Evolutionary conservation across 2,329 filamentous ascomycete genomes (phyloP).

Genomic region (Raffaelea albimanens): DNA sequence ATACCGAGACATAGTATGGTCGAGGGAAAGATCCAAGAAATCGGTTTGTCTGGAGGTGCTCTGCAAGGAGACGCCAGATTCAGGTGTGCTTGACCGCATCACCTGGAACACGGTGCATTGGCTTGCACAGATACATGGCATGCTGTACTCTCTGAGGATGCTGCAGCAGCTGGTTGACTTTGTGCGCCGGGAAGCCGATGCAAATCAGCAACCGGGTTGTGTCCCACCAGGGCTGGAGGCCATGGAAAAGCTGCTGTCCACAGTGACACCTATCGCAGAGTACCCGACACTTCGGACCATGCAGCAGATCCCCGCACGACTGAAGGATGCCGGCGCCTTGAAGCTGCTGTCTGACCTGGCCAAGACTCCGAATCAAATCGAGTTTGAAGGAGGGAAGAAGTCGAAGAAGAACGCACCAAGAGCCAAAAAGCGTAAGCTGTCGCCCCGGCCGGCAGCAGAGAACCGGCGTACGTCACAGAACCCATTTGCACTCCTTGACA

Average conservation of each 20-base stretch:
- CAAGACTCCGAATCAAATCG: slow-evolving; percentile 1
- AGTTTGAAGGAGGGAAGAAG: slow-evolving; percentile 3
- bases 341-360: slow-evolving; percentile 5
- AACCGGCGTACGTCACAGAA: slow-evolving; percentile 2
- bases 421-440: slow-evolving; percentile 8
- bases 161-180: slow-evolving; percentile 37
- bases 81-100: slow-evolving; percentile 21
- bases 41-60: slow-evolving; percentile 22
- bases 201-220: no score
- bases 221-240: neutral
- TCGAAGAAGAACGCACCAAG: slow-evolving; percentile 1
- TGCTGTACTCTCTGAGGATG: slow-evolving; percentile 52
- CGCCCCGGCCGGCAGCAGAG: neutral
- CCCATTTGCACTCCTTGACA: slow-evolving; percentile 9
- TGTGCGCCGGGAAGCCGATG: slow-evolving; percentile 7
- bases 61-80: slow-evolving; percentile 14
- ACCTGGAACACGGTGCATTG: slow-evolving; percentile 55
- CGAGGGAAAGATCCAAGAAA: slow-evolving; percentile 20
- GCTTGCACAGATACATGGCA: slow-evolving; percentile 48
- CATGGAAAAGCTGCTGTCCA: slow-evolving; percentile 1
- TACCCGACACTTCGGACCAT: slow-evolving; percentile 10
- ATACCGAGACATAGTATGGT: slow-evolving; percentile 25
- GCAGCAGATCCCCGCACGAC: slow-evolving; percentile 6
- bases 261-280: slow-evolving; percentile 4
- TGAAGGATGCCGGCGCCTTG: slow-evolving; percentile 6